Conservation (phyloP, 1,139 yeast species). For the Meyerozyma elateridarum region DNA sequence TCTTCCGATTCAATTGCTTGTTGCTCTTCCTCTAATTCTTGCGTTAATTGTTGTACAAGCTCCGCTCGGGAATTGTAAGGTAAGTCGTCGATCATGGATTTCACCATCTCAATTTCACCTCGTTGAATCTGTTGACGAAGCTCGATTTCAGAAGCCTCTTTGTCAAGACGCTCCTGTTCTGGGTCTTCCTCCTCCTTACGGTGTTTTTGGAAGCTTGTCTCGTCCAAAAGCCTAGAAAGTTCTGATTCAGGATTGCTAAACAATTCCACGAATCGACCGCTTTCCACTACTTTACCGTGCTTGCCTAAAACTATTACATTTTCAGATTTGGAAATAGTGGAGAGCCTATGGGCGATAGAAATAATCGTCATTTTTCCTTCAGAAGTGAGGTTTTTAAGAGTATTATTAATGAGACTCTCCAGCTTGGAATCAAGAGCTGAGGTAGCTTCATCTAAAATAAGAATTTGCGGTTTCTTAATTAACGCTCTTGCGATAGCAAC, state of each 20-base stretch:
- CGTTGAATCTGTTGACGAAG: constrained; percentile 13
- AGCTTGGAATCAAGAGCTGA: constrained; percentile 74
- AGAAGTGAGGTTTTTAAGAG: constrained; percentile 47
- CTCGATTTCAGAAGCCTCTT: constrained; percentile 26
- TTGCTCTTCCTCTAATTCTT: constrained; percentile 20
- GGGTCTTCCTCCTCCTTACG: constrained; percentile 19
- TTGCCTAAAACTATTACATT: constrained; percentile 54
- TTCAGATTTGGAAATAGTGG: constrained; percentile 59
- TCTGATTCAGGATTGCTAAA: constrained; percentile 42
- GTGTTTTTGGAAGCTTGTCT: constrained; percentile 23
- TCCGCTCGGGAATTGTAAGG: constrained; percentile 31
- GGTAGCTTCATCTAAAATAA: constrained; percentile 74
- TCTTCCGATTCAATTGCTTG: constrained; percentile 1
- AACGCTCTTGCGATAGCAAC: constrained; percentile 84
- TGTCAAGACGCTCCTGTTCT: constrained; percentile 22
- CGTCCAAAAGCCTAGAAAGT: constrained; percentile 41
- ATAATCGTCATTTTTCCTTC: constrained; percentile 75
- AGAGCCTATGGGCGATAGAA: constrained; percentile 87
- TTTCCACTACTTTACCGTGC: constrained; percentile 39
- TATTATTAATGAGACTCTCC: constrained; percentile 62
- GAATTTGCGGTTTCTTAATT: constrained; percentile 55
- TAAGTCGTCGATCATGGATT: constrained; percentile 35
- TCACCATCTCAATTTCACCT: constrained; percentile 26
- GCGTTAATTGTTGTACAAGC: constrained; percentile 26
- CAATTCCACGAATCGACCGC: constrained; percentile 39